Conservation (phyloP, 495 filamentous ascomycete genomes). For the Hyaloscypha variabilis region DNA sequence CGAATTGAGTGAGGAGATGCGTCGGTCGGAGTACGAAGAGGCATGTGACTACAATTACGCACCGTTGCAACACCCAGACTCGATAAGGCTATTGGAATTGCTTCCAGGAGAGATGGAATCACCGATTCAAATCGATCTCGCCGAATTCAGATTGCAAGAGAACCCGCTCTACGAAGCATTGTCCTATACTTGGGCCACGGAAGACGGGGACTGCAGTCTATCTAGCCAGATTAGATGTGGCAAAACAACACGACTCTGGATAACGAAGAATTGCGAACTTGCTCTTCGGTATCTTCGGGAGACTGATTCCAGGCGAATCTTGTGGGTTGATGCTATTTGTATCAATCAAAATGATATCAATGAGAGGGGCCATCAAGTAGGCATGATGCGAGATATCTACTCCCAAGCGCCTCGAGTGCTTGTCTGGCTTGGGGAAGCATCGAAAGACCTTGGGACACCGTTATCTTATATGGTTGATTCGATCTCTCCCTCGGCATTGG, state of each 20-base stretch:
- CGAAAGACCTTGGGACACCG: not conserved
- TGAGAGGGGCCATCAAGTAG: slow-evolving; percentile 32
- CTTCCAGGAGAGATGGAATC: not conserved
- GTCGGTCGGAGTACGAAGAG: no score
- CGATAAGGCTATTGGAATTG: not conserved
- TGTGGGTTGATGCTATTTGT: slow-evolving; percentile 39
- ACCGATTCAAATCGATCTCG: slow-evolving; percentile 1
- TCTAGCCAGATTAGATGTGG: slow-evolving; percentile 4
- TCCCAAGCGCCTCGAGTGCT: slow-evolving; percentile 9
- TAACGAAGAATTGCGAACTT: not conserved
- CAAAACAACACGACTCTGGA: not conserved
- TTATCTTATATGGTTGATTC: no score
- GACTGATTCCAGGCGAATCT: not conserved
- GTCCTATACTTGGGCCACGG: slow-evolving; percentile 17
- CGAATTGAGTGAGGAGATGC: no score
- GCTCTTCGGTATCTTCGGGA: slow-evolving; percentile 1
- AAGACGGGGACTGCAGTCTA: slow-evolving; percentile 8
- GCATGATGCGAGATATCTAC: slow-evolving; percentile 32
- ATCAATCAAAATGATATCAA: slow-evolving; percentile 33
- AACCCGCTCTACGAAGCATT: not conserved
- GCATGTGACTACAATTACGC: not conserved
- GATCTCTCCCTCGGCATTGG: no score
- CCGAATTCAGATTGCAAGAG: not conserved
- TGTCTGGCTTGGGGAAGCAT: slow-evolving; percentile 22
- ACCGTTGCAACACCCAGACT: not conserved